These are phyloP conservation scores for Batkoa obscura DNA, from an alignment of 371 early-diverging fungal species.

Conservation along the genomic window DNA sequence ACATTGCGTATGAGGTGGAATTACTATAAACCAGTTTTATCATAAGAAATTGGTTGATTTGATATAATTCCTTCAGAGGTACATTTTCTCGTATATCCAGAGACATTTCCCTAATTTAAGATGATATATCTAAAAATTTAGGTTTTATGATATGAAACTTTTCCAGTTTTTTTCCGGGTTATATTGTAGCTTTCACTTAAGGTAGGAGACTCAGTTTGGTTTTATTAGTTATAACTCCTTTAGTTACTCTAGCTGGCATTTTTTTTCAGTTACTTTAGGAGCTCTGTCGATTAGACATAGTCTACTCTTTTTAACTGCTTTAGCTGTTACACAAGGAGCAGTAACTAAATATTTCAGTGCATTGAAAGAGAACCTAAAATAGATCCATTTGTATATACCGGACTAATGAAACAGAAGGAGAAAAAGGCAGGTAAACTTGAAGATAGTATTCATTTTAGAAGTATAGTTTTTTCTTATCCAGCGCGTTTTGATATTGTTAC, in stretches of 20 bases:
- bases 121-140: conserved; percentile 17
- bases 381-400: conserved; percentile 48
- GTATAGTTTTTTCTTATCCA: conserved; percentile 66
- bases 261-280: conserved; percentile 7
- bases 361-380: conserved; percentile 55
- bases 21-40: conserved; percentile 27
- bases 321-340: conserved; percentile 35
- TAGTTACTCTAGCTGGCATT: conserved; percentile 11
- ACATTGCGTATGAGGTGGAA: conserved; percentile 33
- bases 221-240: conserved; percentile 27
- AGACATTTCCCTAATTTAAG: conserved; percentile 41
- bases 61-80: conserved; percentile 59
- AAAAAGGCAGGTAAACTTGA: conserved; percentile 18
- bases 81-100: conserved; percentile 61
- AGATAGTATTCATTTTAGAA: conserved; percentile 30
- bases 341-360: conserved; percentile 39
- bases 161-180: conserved; percentile 7
- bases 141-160: conserved; percentile 9
- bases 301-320: conserved; percentile 26
- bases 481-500: conserved; percentile 56
- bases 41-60: conserved; percentile 52
- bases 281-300: neutral
- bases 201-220: conserved; percentile 54
- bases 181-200: conserved; percentile 32
- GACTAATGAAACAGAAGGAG: conserved; percentile 42